Evolutionary conservation across 805 yeast species (phyloP), one percentile per base, ranked within the genome.

Genomic region (Saturnispora mendoncae): DNA sequence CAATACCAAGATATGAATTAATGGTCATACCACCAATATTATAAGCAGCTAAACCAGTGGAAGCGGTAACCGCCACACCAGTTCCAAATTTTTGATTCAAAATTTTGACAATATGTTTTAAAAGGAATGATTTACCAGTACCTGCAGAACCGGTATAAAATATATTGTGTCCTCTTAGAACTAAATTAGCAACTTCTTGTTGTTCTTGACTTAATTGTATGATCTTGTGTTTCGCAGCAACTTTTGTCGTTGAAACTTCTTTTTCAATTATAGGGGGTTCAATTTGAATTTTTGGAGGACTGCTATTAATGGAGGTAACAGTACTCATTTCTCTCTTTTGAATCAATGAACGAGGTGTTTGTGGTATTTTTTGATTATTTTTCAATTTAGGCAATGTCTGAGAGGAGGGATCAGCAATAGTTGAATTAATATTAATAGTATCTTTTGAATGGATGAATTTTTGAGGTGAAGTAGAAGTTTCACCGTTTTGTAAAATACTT

Each of bases 141-240:
- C 98, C 98, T 0, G 98, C 98, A 26, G 97, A 86, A 38, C 98
- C 98, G 0, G 98, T 92, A 57, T 84, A 92, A 56, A 92, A 92
- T 3, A 92, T 62, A 45, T 80, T 84, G 14, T 67, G 63, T 0
- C 94, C 87, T 18, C 66, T 55, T 33, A 74, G 60, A 5, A 62
- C 94, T 41, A 84, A 60, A 8, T 76, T 72, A 9, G 84, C 68
- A 18, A 92, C 76, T 38, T 70, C 62, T 43, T 72, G 69, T 54
- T 84, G 94, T 53, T 84, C 92, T 18, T 68, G 68, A 49, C 77
- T 71, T 8, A 75, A 53, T 47, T 39, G 45, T 13, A 40, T 40
- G 5, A 40, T n/a, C n/a, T n/a, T n/a, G n/a, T n/a, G n/a, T n/a
- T n/a, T n/a, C n/a, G n/a, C n/a, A n/a, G n/a, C n/a, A n/a, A n/a